A percentile compares a stretch with the other conserved stretches of the same genome.
phyloP scores from a whole-genome alignment of 148 eudicot species.

The Talinum fruticosum region DNA sequence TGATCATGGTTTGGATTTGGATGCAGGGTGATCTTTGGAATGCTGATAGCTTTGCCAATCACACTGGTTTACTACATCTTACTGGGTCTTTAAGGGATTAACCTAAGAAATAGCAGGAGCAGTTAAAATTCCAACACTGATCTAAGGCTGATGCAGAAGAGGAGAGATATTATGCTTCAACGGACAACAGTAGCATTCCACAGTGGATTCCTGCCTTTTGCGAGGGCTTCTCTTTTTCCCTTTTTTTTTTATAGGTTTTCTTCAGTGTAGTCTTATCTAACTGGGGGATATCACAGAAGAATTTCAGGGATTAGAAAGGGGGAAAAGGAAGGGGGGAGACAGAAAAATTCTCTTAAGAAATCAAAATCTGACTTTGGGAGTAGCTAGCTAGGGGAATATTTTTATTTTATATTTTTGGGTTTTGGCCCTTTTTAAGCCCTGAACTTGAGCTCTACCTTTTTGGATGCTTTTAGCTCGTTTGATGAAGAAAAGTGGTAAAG shows the following conservation, averaged over 20 bases:
- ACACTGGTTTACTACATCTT: constrained; percentile 58
- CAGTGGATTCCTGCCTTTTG: constrained; percentile 4
- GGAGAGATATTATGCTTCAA: background rate
- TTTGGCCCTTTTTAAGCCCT: background rate
- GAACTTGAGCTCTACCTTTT: background rate
- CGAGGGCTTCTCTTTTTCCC: background rate
- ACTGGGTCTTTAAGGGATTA: constrained; percentile 34
- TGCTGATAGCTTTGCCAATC: constrained; percentile 60
- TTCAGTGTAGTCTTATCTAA: constrained; percentile 8
- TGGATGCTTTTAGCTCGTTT: constrained; percentile 2
- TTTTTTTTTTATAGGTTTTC: background rate
- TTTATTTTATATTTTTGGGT: background rate
- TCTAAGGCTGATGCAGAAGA: background rate
- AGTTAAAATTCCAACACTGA: background rate
- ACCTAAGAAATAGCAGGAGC: background rate
- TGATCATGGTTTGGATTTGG: background rate
- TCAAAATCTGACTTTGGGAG: constrained; percentile 13
- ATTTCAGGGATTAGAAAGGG: background rate
- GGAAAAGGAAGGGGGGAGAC: background rate
- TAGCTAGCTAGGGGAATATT: constrained; percentile 13
- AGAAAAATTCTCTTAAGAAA: constrained; percentile 3
- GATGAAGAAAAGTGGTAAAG: constrained; percentile 4
- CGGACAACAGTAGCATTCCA: background rate
- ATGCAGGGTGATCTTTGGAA: constrained; percentile 68
- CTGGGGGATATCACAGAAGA: constrained; percentile 14